Evolutionary conservation across 1,284 basidiomycete genomes (phyloP), one percentile per base, ranked within the genome.

Genomic region (Phellinidium pouzarii): DNA sequence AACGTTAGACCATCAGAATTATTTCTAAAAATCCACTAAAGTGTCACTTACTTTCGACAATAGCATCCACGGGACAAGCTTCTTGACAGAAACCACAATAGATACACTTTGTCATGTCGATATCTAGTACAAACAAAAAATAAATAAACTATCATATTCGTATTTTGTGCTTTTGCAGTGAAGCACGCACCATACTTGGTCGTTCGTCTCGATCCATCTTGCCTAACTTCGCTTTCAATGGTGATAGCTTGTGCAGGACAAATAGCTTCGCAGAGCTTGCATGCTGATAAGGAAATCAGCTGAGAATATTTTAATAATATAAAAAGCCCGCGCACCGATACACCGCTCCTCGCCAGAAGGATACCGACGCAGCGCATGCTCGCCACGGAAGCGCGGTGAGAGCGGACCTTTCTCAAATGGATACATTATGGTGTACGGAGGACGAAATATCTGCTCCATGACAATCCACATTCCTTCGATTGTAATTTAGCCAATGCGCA

Each of bases 171-270:
- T n/a, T 20, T 25, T 19, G 7, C 9, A 38, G 43, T 19, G 46
- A 25, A 59, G 47, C 34, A 66, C 66, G 55, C 55, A 65, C 92
- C 94, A 68, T 99, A 99, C 80, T 92, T 91, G 37, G 96, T 99
- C 53, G 96, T 99, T 71, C 93, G 81, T 66, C 96, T 82, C 53
- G 94, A 95, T 52, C 96, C 96, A 67, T 99, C 96, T 68, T 86
- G 76, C 60, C 96, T 86, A 50, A 94, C 85, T 72, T 99, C 96
- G 59, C 91, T 94, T 74, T 99, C 96, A 65, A 99, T 99, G 25
- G 96, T 99, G 68, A 99, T 99, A 17, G 96, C 96, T 71, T 98
- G 96, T 23, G 96, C 96, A 41, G 96, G 95, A 71, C 95, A 99
- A 64, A 99, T 99, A 43, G 96, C 95, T 71, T 99, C 96, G 67